Percentiles rank a stretch among this genome's conserved stretches.
phyloP scores from a whole-genome alignment of 257 asterid genomes.

The Haberlea rhodopensis region DNA sequence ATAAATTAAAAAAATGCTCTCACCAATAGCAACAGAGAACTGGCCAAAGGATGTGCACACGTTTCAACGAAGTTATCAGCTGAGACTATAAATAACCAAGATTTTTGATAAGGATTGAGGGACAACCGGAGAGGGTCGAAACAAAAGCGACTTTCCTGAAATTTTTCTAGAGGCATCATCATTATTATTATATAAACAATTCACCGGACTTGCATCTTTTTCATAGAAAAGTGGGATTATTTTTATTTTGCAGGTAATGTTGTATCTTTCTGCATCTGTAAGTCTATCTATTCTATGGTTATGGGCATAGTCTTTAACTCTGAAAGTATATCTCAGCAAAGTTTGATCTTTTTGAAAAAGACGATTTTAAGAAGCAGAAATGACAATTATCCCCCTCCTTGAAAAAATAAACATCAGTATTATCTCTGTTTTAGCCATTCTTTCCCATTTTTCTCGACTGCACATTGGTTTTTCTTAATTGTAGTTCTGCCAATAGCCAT shows the following conservation, averaged over 20 bases:
- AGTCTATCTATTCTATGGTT: not conserved
- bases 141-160: not conserved
- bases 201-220: slow-evolving; percentile 18
- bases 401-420: not conserved
- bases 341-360: not conserved
- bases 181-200: slow-evolving; percentile 10
- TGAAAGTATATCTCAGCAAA: not conserved
- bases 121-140: not conserved
- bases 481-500: not conserved
- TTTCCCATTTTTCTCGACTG: not conserved
- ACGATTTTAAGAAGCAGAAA: not conserved
- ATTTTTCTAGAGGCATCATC: not conserved
- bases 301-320: not conserved
- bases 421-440: not conserved
- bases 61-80: not conserved
- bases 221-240: slow-evolving; percentile 1
- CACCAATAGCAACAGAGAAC: not conserved
- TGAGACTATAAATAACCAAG: slow-evolving; percentile 7
- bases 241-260: not conserved
- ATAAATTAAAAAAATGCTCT: not conserved
- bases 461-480: not conserved
- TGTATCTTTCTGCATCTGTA: slow-evolving; percentile 1
- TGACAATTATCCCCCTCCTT: not conserved
- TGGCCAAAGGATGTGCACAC: not conserved
- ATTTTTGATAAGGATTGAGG: slow-evolving; percentile 24